These are phyloP conservation scores for Ustilago shanxiensis DNA, from an alignment of 1,284 basidiomycete species.

Conservation along the genomic window DNA sequence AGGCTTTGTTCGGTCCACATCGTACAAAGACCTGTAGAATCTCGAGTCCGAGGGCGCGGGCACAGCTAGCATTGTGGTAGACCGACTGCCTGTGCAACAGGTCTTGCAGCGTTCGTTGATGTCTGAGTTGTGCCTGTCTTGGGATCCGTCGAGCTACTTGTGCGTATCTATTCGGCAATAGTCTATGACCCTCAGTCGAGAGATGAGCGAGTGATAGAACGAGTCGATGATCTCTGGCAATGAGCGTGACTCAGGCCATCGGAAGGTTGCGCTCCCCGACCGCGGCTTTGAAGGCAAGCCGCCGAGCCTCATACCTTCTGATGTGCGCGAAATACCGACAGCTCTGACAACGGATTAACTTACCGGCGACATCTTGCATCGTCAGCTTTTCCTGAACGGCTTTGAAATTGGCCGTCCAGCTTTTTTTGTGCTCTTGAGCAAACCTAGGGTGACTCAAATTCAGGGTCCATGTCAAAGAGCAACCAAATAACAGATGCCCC, in stretches of 20 bases:
- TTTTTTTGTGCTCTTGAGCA: too few species aligned
- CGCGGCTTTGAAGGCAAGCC: not conserved
- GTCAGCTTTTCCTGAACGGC: not conserved
- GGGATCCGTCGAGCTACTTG: not conserved
- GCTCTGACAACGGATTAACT: not conserved
- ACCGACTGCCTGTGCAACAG: not conserved
- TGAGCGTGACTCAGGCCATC: not conserved
- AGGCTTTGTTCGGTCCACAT: slow-evolving; percentile 40
- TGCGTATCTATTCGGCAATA: not conserved
- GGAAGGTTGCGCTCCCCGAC: not conserved
- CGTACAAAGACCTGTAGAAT: slow-evolving; percentile 41
- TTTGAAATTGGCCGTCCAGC: slow-evolving; percentile 1
- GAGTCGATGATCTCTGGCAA: not conserved
- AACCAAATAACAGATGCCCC: not conserved
- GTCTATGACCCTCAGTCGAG: not conserved
- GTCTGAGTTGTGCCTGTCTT: not conserved
- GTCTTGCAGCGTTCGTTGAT: not conserved
- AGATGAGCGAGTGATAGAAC: not conserved
- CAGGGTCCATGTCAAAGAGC: slow-evolving; percentile 9
- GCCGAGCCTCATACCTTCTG: not conserved
- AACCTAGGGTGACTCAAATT: not conserved
- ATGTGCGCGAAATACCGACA: not conserved
- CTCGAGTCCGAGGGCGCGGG: slow-evolving; percentile 23
- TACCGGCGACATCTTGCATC: slow-evolving; percentile 1
- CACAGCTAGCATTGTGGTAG: slow-evolving; percentile 25